A percentile compares a stretch with the other conserved stretches of the same genome.
Conservation (phyloP, 768 basidiomycete species). For the Lentinula lateritia region DNA sequence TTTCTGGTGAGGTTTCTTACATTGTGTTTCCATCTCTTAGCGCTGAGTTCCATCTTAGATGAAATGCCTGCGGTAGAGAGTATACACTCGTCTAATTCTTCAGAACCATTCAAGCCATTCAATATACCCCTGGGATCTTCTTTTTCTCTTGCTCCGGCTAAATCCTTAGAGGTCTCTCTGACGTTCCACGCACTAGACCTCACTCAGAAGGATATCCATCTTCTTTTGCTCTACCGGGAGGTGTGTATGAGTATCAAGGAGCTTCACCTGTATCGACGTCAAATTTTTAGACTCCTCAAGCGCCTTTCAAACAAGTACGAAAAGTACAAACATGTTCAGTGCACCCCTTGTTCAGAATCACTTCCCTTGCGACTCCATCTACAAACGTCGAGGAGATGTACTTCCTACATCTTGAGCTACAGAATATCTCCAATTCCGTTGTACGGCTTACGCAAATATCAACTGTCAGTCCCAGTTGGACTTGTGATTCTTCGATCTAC, state of each 20-base stretch:
- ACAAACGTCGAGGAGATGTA: slow-evolving; percentile 44
- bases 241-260: slow-evolving; percentile 24
- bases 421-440: slow-evolving; percentile 38
- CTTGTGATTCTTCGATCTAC: slow-evolving; percentile 34
- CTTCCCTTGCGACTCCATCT: slow-evolving; percentile 46
- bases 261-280: slow-evolving; percentile 4
- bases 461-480: slow-evolving; percentile 68
- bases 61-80: slow-evolving; percentile 26
- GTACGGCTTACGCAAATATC: slow-evolving; percentile 54
- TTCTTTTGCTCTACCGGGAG: slow-evolving; percentile 67
- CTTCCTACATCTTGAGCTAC: slow-evolving; percentile 48
- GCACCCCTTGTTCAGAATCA: slow-evolving; percentile 49
- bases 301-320: slow-evolving; percentile 53
- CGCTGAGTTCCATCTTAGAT: slow-evolving; percentile 4
- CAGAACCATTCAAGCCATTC: slow-evolving; percentile 40
- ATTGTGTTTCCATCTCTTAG: not conserved
- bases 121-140: slow-evolving; percentile 33
- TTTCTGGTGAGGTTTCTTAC: slow-evolving; percentile 3
- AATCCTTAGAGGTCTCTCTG: slow-evolving; percentile 45
- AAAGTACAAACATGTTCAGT: slow-evolving; percentile 56
- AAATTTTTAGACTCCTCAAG: slow-evolving; percentile 34
- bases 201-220: slow-evolving; percentile 46
- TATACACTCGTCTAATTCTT: slow-evolving; percentile 45
- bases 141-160: slow-evolving; percentile 37
- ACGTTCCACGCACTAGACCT: slow-evolving; percentile 44